These are phyloP conservation scores for Eremothecium sinecaudum DNA, from an alignment of 1,139 yeast genomes.

Conservation along the genomic window DNA sequence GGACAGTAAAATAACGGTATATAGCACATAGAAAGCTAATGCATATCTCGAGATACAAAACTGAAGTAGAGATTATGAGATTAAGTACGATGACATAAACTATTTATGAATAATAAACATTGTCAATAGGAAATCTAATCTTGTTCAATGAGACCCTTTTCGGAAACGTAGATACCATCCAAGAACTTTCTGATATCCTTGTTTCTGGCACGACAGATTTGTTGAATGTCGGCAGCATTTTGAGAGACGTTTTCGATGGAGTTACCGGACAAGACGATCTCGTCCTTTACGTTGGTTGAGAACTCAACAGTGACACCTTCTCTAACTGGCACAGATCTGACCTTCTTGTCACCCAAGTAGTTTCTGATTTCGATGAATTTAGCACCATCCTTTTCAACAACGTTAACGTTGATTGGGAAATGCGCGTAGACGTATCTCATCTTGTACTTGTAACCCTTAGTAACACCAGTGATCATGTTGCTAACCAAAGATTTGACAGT, in stretches of 20 bases:
- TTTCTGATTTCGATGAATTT: constrained; percentile 91
- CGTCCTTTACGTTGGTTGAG: constrained; percentile 87
- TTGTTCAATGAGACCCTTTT: constrained; percentile 73
- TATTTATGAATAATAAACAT: constrained; percentile 1
- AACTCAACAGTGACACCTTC: constrained; percentile 84
- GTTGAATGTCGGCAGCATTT: constrained; percentile 97
- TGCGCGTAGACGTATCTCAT: constrained; percentile 99
- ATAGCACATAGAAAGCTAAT: neutral
- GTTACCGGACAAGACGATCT: constrained; percentile 87
- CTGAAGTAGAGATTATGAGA: neutral
- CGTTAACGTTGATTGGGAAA: constrained; percentile 99
- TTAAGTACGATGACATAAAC: neutral
- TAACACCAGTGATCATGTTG: constrained; percentile 97
- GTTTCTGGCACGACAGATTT: constrained; percentile 98
- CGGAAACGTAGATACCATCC: constrained; percentile 99
- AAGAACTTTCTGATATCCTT: constrained; percentile 99
- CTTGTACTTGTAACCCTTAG: constrained; percentile 99
- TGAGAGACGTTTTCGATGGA: constrained; percentile 97
- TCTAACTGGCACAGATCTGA: constrained; percentile 72
- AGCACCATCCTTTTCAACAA: constrained; percentile 65
- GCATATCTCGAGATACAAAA: neutral
- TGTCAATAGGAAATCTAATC: constrained; percentile 19
- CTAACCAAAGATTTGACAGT: constrained; percentile 92
- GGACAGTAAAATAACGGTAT: constrained; percentile 13
- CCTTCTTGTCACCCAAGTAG: constrained; percentile 98